Percentiles rank a stretch among this genome's conserved stretches.
These are phyloP conservation scores for Coemansia sp. DNA, from an alignment of 371 early-diverging fungal species.

Conservation along the genomic window DNA sequence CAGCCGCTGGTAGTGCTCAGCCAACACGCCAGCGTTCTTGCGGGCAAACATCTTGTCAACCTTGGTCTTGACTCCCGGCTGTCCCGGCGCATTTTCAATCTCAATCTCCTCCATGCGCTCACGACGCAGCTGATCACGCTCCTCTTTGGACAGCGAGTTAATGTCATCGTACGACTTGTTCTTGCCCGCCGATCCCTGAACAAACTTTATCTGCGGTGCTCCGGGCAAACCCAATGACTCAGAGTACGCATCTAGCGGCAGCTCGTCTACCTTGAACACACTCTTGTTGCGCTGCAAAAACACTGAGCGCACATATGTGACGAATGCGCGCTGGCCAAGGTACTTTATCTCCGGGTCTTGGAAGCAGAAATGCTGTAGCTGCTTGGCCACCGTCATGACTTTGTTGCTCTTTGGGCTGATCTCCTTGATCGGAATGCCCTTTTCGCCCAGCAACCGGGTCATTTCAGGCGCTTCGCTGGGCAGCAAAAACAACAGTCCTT, in stretches of 20 bases:
- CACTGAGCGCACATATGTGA: slow-evolving; percentile 90
- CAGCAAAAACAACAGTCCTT: slow-evolving; percentile 79
- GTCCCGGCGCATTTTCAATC: slow-evolving; percentile 24
- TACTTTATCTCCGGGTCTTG: slow-evolving; percentile 94
- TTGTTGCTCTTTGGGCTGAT: slow-evolving; percentile 81
- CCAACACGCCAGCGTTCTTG: slow-evolving; percentile 87
- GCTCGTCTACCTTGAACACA: slow-evolving; percentile 78
- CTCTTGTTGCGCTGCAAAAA: slow-evolving; percentile 85
- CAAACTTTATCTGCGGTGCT: slow-evolving; percentile 90
- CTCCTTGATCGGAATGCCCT: slow-evolving; percentile 81
- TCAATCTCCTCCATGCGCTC: slow-evolving; percentile 28
- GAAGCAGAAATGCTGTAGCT: slow-evolving; percentile 88
- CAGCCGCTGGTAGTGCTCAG: slow-evolving; percentile 85
- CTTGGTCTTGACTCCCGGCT: slow-evolving; percentile 60
- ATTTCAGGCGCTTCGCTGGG: slow-evolving; percentile 88
- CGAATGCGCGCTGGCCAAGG: slow-evolving; percentile 89
- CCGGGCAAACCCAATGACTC: slow-evolving; percentile 90
- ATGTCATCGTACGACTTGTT: slow-evolving; percentile 60
- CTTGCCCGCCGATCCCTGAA: slow-evolving; percentile 63
- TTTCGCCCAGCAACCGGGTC: slow-evolving; percentile 66
- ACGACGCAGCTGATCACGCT: slow-evolving; percentile 20
- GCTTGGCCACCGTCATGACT: slow-evolving; percentile 71
- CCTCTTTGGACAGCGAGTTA: slow-evolving; percentile 41
- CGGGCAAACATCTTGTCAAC: slow-evolving; percentile 89
- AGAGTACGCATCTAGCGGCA: slow-evolving; percentile 89